Base-by-base conservation (phyloP, 306 rosid species). In the Cucurbita ficifolia region DNA sequence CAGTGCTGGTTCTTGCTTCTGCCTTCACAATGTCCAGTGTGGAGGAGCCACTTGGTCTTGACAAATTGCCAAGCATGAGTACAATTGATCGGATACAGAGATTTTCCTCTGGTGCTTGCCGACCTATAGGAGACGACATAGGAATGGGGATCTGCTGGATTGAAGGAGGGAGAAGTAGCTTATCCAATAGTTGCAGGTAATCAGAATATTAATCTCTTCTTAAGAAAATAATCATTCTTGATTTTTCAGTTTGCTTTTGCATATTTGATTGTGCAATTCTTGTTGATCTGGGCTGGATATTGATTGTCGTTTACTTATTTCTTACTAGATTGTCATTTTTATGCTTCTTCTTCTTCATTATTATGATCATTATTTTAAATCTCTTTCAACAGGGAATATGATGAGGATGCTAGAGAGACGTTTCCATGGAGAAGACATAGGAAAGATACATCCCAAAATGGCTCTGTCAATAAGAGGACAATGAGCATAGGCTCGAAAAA, bases 21-120 rank as follows among this genome's bases (percentile, higher is more conserved):
- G 36, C 79, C 67, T 82, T 76, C 64, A 81, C 75, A 70, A 92
- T 92, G 97, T 92, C 97, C 29, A 92, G 97, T 76, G 81, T 92
- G 92, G 94, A 89, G 86, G 90, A 92, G 82, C 96, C 96, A 43
- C 94, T 92, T 64, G 96, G 90, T 81, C 77, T 85, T 85, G 94
- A 92, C 85, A 91, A 91, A 77, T 73, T 91, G 83, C 97, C 97
- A 52, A 91, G 96, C 83, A 87, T 87, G 92, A 86, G 75, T 62
- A 88, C 97, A 53, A 77, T 84, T 18, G 92, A 91, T 73, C 82
- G 92, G 83, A 70, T 89, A 76, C 96, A 89, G 75, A 80, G 91
- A 79, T 89, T 87, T 83, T 83, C 96, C 0, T 84, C 96, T 14
- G 82, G 90, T 79, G 80, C 86, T 80, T 92, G 97, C 86, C 83